Conservation (phyloP, 768 basidiomycete genomes). For the Tylopilus sp. region DNA sequence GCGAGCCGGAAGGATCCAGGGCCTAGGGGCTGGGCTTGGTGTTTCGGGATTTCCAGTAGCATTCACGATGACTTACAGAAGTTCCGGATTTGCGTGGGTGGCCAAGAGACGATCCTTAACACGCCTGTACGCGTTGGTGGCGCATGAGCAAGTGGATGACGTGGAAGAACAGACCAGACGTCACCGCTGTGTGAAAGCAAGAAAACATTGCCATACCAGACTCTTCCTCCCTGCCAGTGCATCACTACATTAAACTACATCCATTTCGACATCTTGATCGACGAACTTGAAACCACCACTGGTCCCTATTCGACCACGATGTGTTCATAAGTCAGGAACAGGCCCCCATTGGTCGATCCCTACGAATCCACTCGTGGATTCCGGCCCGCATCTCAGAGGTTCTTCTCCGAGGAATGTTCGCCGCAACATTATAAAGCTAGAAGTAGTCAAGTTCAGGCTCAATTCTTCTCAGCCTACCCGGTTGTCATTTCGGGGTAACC, state of each 20-base stretch:
- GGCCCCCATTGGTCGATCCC: too few species aligned
- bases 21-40: not conserved
- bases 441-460: not conserved
- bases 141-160: constrained; percentile 20
- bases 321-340: not conserved
- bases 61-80: constrained; percentile 14
- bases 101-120: constrained; percentile 7
- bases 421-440: not conserved
- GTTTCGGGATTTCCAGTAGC: not conserved
- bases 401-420: not conserved
- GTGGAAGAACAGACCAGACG: constrained; percentile 13
- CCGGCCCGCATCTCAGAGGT: not conserved
- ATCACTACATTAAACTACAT: too few species aligned
- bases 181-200: not conserved
- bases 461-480: not conserved
- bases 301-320: not conserved
- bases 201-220: not conserved
- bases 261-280: not conserved
- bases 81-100: not conserved
- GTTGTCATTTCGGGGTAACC: too few species aligned
- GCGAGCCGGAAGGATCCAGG: not conserved
- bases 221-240: too few species aligned
- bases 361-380: not conserved
- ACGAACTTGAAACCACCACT: not conserved
- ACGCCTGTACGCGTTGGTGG: constrained; percentile 3